Conservation (phyloP, 495 filamentous ascomycete species). For the Hypoxylon perforatum region DNA sequence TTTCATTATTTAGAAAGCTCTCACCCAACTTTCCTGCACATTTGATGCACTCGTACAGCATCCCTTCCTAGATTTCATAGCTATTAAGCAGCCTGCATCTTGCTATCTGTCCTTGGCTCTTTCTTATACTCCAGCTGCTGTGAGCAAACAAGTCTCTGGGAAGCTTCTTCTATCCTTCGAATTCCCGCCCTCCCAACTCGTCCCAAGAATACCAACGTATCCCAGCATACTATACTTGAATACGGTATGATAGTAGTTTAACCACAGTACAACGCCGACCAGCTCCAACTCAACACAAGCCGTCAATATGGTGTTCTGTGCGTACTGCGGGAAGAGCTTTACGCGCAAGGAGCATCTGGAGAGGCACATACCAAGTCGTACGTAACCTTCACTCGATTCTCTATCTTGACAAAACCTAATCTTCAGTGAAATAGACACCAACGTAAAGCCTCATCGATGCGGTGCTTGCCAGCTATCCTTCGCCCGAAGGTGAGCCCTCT, state of each 20-base stretch:
- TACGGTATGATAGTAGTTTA: no score
- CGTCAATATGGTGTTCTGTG: conserved; percentile 64
- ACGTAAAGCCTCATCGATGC: conserved; percentile 72
- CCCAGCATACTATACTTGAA: conserved; percentile 9
- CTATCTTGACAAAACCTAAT: conserved; percentile 39
- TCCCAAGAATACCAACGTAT: no score
- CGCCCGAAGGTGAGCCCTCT: conserved; percentile 62
- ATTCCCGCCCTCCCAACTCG: no score
- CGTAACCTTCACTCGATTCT: conserved; percentile 39
- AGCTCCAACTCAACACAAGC: conserved; percentile 1
- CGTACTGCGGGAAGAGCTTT: conserved; percentile 72
- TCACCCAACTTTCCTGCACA: conserved; percentile 28
- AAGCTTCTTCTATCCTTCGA: no score
- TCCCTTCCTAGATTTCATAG: conserved; percentile 12
- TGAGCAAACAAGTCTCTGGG: no score
- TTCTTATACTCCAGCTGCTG: no score
- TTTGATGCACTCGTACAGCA: conserved; percentile 21
- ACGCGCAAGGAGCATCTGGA: conserved; percentile 75
- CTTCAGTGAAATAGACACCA: conserved; percentile 61
- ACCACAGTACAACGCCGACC: conserved; percentile 13
- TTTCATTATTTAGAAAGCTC: conserved; percentile 37
- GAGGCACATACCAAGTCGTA: conserved; percentile 70
- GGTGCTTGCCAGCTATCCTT: conserved; percentile 70
- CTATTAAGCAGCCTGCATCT: no score
- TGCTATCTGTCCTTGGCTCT: no score